Evolutionary conservation across 495 filamentous ascomycete species (phyloP), one percentile per base, ranked within the genome.

Genomic region (Penicillium nucicola): DNA sequence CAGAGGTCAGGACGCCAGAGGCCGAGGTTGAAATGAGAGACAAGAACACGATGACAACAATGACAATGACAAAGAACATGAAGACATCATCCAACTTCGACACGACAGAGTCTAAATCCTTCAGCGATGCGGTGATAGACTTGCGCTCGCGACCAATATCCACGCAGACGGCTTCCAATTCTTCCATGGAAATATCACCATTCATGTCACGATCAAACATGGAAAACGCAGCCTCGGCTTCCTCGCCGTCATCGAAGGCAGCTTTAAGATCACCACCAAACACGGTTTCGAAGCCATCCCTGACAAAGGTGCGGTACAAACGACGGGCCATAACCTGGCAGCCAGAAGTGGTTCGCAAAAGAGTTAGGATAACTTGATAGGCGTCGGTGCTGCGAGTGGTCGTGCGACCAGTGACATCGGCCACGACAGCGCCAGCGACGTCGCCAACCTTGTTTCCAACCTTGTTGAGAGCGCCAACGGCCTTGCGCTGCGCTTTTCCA

Each of bases 141-240:
- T 96, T 97, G 57, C 92, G 87, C 72, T 97, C 93, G 7, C 91
- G 83, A 30, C 92, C 90, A 66, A 97, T 93, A 61, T 97, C 92
- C 17, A 92, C 91, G 67, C 91, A 96, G 7, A 92, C 90, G 19
- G 90, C 82, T 62, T 97, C 92, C 13, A 97, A 77, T 67, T 97
- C 92, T 47, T 95, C 89, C 85, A 96, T 95, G 6, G 89, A 93
- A 36, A 97, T 93, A 64, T 97, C 92, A 13, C 93, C 93, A 54
- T 97, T 97, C 71, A 98, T 81, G 59, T 98, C 93, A 53, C 92
- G 92, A 68, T 98, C 92, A 48, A 97, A 97, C 79, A 96, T 91
- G 45, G 76, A 74, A 53, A 98, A 98, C 11, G 92, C 91, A 2
- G 89, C 87, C 45, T 97, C 90, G 2, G 91, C 90, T 58, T 97